Evolutionary conservation across 2,329 filamentous ascomycete genomes (phyloP).

Genomic region (Arthroderma sp.): DNA sequence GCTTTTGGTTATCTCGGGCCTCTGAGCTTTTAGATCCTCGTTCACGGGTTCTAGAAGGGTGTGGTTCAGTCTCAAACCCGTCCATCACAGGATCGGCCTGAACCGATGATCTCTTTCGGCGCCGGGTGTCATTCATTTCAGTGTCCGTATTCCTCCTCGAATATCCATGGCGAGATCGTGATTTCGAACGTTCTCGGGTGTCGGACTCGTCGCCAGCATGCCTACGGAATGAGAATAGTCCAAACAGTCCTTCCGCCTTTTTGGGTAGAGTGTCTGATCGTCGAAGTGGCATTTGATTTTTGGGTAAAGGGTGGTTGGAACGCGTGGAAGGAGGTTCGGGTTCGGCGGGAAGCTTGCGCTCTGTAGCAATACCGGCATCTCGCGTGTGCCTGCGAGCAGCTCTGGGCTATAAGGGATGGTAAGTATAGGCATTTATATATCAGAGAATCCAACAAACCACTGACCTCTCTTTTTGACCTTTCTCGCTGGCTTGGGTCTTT

Average conservation of each 20-base stretch:
- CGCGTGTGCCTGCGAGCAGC: no score
- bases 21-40: conserved; percentile 47
- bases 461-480: conserved; percentile 27
- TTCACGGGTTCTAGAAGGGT: conserved; percentile 24
- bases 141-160: conserved; percentile 20
- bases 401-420: no score
- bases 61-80: conserved; percentile 26
- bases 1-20: conserved; percentile 43
- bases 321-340: background rate
- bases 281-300: conserved; percentile 41
- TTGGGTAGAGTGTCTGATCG: conserved; percentile 46
- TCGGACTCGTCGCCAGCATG: conserved; percentile 17
- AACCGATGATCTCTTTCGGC: conserved; percentile 23
- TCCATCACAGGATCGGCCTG: conserved; percentile 39
- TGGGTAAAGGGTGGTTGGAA: conserved; percentile 35
- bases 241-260: conserved; percentile 48
- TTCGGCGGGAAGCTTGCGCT: no score
- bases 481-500: conserved; percentile 20
- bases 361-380: no score
- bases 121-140: conserved; percentile 24
- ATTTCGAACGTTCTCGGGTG: conserved; percentile 23
- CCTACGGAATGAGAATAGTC: conserved; percentile 42
- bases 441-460: conserved; percentile 1
- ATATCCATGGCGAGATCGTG: conserved; percentile 25
- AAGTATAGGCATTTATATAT: conserved; percentile 10